Evolutionary conservation across 169 alveolate species (phyloP).

Genomic region (Theileria orientalis): DNA sequence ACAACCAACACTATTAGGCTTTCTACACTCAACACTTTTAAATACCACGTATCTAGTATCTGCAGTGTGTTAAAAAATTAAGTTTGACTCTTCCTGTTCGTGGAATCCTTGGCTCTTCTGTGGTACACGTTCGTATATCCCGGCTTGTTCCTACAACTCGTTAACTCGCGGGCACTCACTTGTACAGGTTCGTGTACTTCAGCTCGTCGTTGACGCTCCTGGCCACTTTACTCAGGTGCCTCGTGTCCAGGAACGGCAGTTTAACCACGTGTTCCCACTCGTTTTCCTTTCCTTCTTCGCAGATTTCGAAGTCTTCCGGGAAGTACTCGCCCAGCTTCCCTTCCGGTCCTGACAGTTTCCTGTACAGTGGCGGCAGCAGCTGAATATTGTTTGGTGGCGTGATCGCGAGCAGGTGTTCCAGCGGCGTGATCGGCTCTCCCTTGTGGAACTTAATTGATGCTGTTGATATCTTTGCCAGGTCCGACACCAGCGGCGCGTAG

Average conservation of each 20-base stretch:
- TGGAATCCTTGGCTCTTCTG: background rate
- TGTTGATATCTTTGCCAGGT: constrained; percentile 43
- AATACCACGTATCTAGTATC: background rate
- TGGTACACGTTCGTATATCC: constrained; percentile 59
- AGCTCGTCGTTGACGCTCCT: constrained; percentile 55
- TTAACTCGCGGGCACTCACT: constrained; percentile 6
- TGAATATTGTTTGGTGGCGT: constrained; percentile 57
- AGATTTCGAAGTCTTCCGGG: constrained; percentile 61
- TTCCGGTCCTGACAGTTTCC: constrained; percentile 18
- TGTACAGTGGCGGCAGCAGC: constrained; percentile 55
- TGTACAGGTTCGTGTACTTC: constrained; percentile 41
- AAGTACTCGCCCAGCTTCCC: constrained; percentile 59
- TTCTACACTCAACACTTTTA: background rate
- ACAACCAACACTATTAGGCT: background rate
- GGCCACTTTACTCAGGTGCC: constrained; percentile 44
- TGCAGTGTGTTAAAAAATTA: background rate
- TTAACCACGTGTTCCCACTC: constrained; percentile 70
- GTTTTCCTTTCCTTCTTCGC: constrained; percentile 54
- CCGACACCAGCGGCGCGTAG: constrained; percentile 66
- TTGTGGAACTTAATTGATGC: constrained; percentile 56
- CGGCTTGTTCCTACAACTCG: constrained; percentile 35
- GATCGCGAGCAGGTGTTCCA: constrained; percentile 60
- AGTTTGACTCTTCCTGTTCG: no score
- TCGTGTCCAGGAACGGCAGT: constrained; percentile 61
- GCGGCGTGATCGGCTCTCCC: constrained; percentile 68